These are phyloP conservation scores for Tylopilus sp. DNA, from an alignment of 768 basidiomycete genomes.

Conservation along the genomic window DNA sequence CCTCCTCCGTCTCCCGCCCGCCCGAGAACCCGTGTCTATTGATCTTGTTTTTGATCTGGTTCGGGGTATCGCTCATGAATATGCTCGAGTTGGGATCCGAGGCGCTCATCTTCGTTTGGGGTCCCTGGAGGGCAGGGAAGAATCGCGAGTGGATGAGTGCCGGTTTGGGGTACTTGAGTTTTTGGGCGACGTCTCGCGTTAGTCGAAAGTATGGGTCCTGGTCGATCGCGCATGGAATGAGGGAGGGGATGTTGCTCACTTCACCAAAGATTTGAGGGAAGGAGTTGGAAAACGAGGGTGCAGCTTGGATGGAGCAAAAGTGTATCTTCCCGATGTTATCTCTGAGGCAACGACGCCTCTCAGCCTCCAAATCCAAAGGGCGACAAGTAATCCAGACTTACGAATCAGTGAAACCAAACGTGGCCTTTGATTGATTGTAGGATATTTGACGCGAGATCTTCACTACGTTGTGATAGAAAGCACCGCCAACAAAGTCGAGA, in stretches of 20 bases:
- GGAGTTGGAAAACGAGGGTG: constrained; percentile 95
- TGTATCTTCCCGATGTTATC: constrained; percentile 99
- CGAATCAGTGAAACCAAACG: constrained; percentile 97
- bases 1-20: constrained; percentile 93
- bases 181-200: constrained; percentile 91
- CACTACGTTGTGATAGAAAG: constrained; percentile 93
- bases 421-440: constrained; percentile 88
- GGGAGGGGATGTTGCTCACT: constrained; percentile 75
- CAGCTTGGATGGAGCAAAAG: constrained; percentile 93
- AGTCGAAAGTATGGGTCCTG: constrained; percentile 98
- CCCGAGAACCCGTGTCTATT: constrained; percentile 96
- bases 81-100: constrained; percentile 91
- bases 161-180: constrained; percentile 95
- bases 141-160: constrained; percentile 92
- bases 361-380: neutral
- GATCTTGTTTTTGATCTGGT: constrained; percentile 97
- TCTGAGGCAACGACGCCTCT: constrained; percentile 42
- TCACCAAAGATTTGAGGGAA: constrained; percentile 97
- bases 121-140: constrained; percentile 96
- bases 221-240: constrained; percentile 98
- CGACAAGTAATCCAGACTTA: constrained; percentile 41
- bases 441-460: constrained; percentile 92
- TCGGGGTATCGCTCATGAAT: constrained; percentile 90
- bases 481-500: constrained; percentile 84
- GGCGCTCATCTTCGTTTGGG: constrained; percentile 99